Conservation (phyloP, 1,139 yeast genomes). For the Pichia sp. region DNA sequence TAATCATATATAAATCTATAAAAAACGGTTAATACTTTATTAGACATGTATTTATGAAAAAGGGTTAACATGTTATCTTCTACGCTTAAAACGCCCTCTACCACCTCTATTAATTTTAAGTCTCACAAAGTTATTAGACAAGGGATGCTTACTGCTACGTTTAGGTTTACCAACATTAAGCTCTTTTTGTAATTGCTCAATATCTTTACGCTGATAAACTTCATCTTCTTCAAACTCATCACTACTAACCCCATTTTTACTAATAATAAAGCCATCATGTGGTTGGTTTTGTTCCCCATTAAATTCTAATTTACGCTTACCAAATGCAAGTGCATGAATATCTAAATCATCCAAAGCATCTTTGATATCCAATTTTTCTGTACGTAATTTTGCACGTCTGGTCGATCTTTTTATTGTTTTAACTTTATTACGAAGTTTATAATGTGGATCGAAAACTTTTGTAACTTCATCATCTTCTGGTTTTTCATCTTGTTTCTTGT, state of each 20-base stretch:
- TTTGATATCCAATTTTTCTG: constrained; percentile 18
- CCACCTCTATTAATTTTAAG: constrained; percentile 28
- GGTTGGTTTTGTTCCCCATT: constrained; percentile 10
- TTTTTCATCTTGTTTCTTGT: not conserved
- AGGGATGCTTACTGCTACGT: constrained; percentile 23
- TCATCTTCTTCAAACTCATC: constrained; percentile 26
- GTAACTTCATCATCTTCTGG: constrained; percentile 8
- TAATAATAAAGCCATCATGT: not conserved
- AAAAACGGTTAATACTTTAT: not conserved
- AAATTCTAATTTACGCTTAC: constrained; percentile 33
- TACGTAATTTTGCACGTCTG: constrained; percentile 46
- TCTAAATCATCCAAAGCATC: constrained; percentile 34
- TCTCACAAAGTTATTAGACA: constrained; percentile 30
- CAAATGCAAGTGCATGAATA: constrained; percentile 39
- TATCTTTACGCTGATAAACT: constrained; percentile 20
- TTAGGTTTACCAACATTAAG: constrained; percentile 12
- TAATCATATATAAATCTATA: not conserved
- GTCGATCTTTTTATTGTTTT: constrained; percentile 57
- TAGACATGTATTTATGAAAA: not conserved
- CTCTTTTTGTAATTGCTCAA: constrained; percentile 12
- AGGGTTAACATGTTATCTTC: constrained; percentile 10
- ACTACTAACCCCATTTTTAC: constrained; percentile 10
- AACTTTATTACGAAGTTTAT: constrained; percentile 17
- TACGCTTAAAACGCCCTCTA: constrained; percentile 22
- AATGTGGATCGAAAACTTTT: constrained; percentile 27